These are phyloP conservation scores for Trametes elegans DNA, from an alignment of 768 basidiomycete species.

Conservation along the genomic window DNA sequence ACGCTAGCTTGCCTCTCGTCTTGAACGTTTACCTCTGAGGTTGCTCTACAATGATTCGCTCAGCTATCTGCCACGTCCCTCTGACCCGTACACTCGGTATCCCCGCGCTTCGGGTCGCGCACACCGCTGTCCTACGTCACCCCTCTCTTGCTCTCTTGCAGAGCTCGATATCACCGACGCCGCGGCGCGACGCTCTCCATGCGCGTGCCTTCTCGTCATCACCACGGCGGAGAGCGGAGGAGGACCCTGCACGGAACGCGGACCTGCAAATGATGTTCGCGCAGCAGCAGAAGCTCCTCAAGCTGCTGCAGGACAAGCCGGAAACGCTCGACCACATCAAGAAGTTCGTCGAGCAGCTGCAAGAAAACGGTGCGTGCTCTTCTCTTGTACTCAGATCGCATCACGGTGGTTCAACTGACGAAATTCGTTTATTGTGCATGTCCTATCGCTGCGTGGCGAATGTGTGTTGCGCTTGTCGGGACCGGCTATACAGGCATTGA, in stretches of 20 bases:
- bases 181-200: conserved; percentile 3
- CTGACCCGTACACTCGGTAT: not conserved
- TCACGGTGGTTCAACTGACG: too few species aligned
- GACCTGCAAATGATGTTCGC: conserved; percentile 12
- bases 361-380: conserved; percentile 18
- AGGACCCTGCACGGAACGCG: conserved; percentile 7
- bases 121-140: conserved; percentile 7
- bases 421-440: not conserved
- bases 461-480: not conserved
- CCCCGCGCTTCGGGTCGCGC: conserved; percentile 9
- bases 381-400: too few species aligned
- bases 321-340: conserved; percentile 19
- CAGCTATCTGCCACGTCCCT: not conserved
- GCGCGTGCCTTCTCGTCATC: conserved; percentile 14
- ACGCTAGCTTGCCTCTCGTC: not conserved
- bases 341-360: conserved; percentile 11
- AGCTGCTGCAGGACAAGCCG: conserved; percentile 18
- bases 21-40: not conserved
- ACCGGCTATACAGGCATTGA: conserved; percentile 6
- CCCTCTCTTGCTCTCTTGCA: not conserved
- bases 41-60: conserved; percentile 5
- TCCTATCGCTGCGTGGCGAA: not conserved
- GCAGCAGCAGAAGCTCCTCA: conserved; percentile 17
- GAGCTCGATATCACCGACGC: not conserved
- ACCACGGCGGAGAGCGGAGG: conserved; percentile 1